Evolutionary conservation across 345 rosid genomes (phyloP), one percentile per base, ranked within the genome.

Genomic region (Brassica rapa): DNA sequence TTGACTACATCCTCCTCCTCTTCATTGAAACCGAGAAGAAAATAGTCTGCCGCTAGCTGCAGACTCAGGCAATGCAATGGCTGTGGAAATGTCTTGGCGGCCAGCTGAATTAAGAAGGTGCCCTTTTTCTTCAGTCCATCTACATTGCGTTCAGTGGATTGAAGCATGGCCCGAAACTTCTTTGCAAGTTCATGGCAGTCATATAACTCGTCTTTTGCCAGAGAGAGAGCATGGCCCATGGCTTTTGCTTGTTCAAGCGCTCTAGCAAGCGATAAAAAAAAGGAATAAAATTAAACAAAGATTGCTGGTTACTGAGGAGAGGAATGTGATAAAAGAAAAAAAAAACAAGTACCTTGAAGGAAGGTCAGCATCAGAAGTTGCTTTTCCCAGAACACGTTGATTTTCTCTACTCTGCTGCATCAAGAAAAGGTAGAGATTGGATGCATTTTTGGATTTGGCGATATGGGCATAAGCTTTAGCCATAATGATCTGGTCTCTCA

Each of bases 401-500:
- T 86, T 93, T 81, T 87, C 89, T 84, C 86, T 78, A 35, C 82
- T 79, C 62, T 84, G 87, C 79, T 88, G 82, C 83, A 86, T 82
- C 79, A 91, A 89, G 75, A 90, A 86, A 70, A 76, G 71, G 55
- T 87, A 91, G 37, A 93, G 90, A 55, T 35, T 70, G 70, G 74
- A 85, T 62, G 88, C 86, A 71, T 90, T 88, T 77, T 85, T 87
- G 11, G 93, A 85, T 82, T 85, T 90, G 80, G 98, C 98, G 70
- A 93, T 85, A 70, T 90, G 86, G 73, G 98, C 93, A 87, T 95
- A 93, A 56, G 93, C 96, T 84, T 91, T 93, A 21, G 94, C 96
- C 98, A 93, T 89, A 72, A 93, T 91, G 77, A 93, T 87, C 88
- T 95, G 99, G 87, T 95, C 98, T 35, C 94, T 87, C 92, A 93